Percentiles rank a stretch among this genome's conserved stretches.
Evolutionary conservation across 2,329 filamentous ascomycete genomes (phyloP).

Genomic region (Epichloe baconii): DNA sequence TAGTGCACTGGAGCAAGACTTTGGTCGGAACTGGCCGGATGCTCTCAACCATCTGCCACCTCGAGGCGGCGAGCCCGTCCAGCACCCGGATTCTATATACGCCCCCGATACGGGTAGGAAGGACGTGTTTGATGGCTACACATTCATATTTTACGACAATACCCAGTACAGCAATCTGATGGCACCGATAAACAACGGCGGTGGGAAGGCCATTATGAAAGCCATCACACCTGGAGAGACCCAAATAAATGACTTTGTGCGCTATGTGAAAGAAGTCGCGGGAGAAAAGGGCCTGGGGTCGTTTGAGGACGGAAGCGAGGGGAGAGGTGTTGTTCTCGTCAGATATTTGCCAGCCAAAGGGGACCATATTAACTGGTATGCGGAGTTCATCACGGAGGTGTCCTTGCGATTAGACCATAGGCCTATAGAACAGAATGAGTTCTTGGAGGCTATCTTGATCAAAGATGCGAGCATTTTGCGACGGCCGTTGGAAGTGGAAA

Average conservation of each 20-base stretch:
- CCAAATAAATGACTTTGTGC: slow-evolving; percentile 60
- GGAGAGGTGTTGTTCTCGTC: slow-evolving; percentile 66
- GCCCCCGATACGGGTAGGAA: slow-evolving; percentile 51
- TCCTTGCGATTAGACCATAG: slow-evolving; percentile 65
- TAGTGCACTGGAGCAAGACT: slow-evolving; percentile 62
- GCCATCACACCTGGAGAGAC: slow-evolving; percentile 50
- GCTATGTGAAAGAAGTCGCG: slow-evolving; percentile 60
- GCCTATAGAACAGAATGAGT: slow-evolving; percentile 79
- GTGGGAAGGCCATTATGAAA: slow-evolving; percentile 67
- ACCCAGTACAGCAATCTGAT: slow-evolving; percentile 65
- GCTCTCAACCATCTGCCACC: slow-evolving; percentile 59
- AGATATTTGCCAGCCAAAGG: slow-evolving; percentile 50
- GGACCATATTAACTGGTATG: slow-evolving; percentile 49
- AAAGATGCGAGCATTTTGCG: slow-evolving; percentile 63
- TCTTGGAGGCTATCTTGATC: slow-evolving; percentile 78
- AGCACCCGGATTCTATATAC: slow-evolving; percentile 56
- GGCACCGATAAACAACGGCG: slow-evolving; percentile 61
- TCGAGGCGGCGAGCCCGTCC: slow-evolving; percentile 60
- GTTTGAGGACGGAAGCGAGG: slow-evolving; percentile 49
- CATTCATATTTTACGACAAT: slow-evolving; percentile 73
- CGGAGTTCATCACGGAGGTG: slow-evolving; percentile 53
- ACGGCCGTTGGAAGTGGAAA: slow-evolving; percentile 46
- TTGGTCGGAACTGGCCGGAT: slow-evolving; percentile 66
- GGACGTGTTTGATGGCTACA: slow-evolving; percentile 73
- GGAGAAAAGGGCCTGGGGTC: slow-evolving; percentile 59